Conservation (phyloP, 2,329 filamentous ascomycete species). For the Botrytis medusae region DNA sequence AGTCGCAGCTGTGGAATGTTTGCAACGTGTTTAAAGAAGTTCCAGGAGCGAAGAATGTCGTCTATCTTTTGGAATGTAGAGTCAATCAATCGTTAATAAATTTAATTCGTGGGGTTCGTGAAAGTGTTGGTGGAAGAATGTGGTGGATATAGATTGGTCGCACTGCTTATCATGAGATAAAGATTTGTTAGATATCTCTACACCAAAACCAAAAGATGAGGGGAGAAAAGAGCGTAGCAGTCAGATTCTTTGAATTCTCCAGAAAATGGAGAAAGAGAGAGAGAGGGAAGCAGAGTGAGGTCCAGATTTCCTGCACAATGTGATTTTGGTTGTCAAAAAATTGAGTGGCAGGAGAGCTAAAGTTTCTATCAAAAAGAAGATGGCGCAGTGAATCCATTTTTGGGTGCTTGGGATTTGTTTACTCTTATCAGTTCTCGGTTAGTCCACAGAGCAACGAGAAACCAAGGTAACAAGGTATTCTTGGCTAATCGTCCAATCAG, state of each 20-base stretch:
- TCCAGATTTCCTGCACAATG: conserved; percentile 17
- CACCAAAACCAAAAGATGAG: not conserved
- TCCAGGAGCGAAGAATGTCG: conserved; percentile 29
- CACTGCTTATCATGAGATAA: conserved; percentile 21
- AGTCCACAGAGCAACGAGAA: conserved; percentile 5
- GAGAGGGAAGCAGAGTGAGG: not conserved
- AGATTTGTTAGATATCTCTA: conserved; percentile 20
- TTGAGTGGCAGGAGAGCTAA: conserved; percentile 21
- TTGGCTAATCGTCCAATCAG: not conserved
- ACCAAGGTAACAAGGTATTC: not conserved
- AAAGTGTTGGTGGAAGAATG: conserved; percentile 11
- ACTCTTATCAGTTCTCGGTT: conserved; percentile 7
- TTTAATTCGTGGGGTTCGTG: conserved; percentile 9
- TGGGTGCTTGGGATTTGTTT: conserved; percentile 13
- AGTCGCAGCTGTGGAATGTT: conserved; percentile 39
- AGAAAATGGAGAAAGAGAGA: conserved; percentile 3
- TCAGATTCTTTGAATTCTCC: conserved; percentile 10
- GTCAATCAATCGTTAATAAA: not conserved
- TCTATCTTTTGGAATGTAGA: conserved; percentile 8
- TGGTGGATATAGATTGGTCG: conserved; percentile 19
- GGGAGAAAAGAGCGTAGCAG: conserved; percentile 13
- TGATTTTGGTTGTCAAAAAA: conserved; percentile 17
- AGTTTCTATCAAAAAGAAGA: conserved; percentile 18
- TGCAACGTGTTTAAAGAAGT: conserved; percentile 25
- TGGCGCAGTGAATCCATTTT: conserved; percentile 18